Base-by-base conservation (phyloP, 129 eudicot species). In the Cynara cardunculus region DNA sequence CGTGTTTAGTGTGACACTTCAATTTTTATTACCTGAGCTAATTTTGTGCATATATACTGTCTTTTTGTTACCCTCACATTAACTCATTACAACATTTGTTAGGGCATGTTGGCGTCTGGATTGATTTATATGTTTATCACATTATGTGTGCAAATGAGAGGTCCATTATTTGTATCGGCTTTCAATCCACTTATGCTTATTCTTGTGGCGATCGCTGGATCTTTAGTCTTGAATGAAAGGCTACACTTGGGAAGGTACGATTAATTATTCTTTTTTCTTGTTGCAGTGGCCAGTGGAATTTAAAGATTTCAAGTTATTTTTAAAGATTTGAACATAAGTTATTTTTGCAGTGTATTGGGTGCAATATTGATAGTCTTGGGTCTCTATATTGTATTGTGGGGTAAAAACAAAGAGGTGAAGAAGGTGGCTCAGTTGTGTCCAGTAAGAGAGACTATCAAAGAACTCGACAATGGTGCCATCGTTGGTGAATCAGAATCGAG, bases 71-170 rank as follows among this genome's bases (percentile, higher is more conserved):
- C 22, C 10, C 8, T 0, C 0, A 3, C 5, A n/a, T 5, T 56
- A 56, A 56, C 6, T 5, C 65, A 56, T 56, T 32, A 32, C 65
- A 56, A 56, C 19, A 5, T 56, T 56, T 56, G 32, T 69, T 72
- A 92, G 97, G 97, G 95, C 9, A 80, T 85, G 41, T 7, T 85
- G 77, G 91, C 80, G 5, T 83, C 92, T n/a, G 91, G 91, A 27
- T 14, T 90, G 21, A 81, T 80, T 84, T 81, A 53, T 68, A 73
- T 85, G 21, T 39, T 92, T 12, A 24, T 88, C 21, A 44, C 88
- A 25, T 84, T 92, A 88, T 87, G 90, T 69, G 82, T 90, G 25
- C 83, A 82, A 37, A 87, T 87, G 91, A 87, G 88, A 82, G 97
- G 93, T 39, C 96, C 97, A 3, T 30, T 92, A 39, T 90, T 87